These are phyloP conservation scores for Leccinum pellstonianum DNA, from an alignment of 768 basidiomycete species.

Conservation along the genomic window DNA sequence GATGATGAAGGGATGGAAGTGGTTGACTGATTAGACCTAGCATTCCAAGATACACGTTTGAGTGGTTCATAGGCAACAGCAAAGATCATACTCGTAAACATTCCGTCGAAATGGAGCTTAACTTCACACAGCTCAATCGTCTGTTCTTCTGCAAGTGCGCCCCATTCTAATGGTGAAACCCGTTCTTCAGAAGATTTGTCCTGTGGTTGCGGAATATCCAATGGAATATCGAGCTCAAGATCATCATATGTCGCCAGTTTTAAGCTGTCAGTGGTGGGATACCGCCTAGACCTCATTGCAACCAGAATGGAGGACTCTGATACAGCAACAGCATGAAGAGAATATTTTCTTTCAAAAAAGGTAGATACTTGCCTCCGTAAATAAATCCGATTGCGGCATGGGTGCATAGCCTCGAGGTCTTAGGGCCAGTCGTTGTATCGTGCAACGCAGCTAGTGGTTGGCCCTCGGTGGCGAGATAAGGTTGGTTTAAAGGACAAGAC, in stretches of 20 bases:
- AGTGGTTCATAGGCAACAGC: neutral
- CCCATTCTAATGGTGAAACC: slow-evolving; percentile 39
- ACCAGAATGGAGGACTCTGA: slow-evolving; percentile 58
- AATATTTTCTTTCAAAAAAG: neutral
- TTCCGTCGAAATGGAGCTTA: slow-evolving; percentile 47
- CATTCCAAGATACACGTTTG: slow-evolving; percentile 4
- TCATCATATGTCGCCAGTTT: slow-evolving; percentile 32
- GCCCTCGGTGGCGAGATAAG: slow-evolving; percentile 37
- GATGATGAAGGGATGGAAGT: slow-evolving; percentile 44
- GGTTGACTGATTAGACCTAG: slow-evolving; percentile 45
- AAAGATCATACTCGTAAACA: slow-evolving; percentile 40
- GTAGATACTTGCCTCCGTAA: slow-evolving; percentile 48
- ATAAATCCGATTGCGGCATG: slow-evolving; percentile 59
- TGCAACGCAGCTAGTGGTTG: slow-evolving; percentile 31
- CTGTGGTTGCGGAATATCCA: slow-evolving; percentile 24
- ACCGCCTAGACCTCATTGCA: slow-evolving; percentile 58
- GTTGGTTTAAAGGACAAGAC: slow-evolving; percentile 47
- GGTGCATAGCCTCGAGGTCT: slow-evolving; percentile 47
- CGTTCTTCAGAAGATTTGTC: slow-evolving; percentile 24
- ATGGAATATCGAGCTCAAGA: slow-evolving; percentile 40
- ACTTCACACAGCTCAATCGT: slow-evolving; percentile 63
- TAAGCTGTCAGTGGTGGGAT: slow-evolving; percentile 40
- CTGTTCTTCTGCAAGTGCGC: slow-evolving; percentile 58
- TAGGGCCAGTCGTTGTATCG: slow-evolving; percentile 33
- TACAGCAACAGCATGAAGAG: slow-evolving; percentile 5